Base-by-base conservation (phyloP, 345 rosid genomes). In the Camelina hispida region DNA sequence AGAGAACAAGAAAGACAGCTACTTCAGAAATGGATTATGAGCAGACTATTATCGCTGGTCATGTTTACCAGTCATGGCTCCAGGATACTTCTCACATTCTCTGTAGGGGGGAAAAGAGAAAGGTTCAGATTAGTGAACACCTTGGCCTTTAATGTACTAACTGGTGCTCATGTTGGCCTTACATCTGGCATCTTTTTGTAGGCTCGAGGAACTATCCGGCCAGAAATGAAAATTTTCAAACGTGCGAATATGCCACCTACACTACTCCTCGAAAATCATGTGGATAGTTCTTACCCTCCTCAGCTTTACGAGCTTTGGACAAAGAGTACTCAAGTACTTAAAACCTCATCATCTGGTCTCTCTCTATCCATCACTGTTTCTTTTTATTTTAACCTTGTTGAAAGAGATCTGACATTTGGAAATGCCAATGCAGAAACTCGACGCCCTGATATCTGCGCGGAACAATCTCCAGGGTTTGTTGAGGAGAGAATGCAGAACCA, bases 11-110 rank as follows among this genome's bases (percentile, higher is more conserved):
- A 85, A 85, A 69, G 51, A 42, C 74, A 76, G 83, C 76, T 62
- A 68, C 82, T 16, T 44, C 58, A 63, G 30, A 34, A 37, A 83
- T 90, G 88, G 99, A 94, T 81, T 71, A 43, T 75, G 97, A 92
- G 38, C 93, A 86, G 71, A 90, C 85, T 63, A 79, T 87, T 16
- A 83, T 91, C 64, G 80, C 97, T 52, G 89, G 88, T 60, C 82
- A 75, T 65, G 61, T 74, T 8, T 91, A 90, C 82, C 95, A 86
- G 75, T 79, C 90, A 71, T 90, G 97, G 97, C 87, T 90, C 48
- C 88, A 87, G 62, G 75, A 86, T 79, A 17, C 96, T 75, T 85
- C 89, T 62, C 82, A 85, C 78, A 76, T 86, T 81, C 67, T 83
- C 59, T 79, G 85, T 12, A 82, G 86, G 73, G 87, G 81, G 57